A percentile compares a stretch with the other conserved stretches of the same genome.
Evolutionary conservation across 306 rosid species (phyloP).

Genomic region (Pyrus communis): DNA sequence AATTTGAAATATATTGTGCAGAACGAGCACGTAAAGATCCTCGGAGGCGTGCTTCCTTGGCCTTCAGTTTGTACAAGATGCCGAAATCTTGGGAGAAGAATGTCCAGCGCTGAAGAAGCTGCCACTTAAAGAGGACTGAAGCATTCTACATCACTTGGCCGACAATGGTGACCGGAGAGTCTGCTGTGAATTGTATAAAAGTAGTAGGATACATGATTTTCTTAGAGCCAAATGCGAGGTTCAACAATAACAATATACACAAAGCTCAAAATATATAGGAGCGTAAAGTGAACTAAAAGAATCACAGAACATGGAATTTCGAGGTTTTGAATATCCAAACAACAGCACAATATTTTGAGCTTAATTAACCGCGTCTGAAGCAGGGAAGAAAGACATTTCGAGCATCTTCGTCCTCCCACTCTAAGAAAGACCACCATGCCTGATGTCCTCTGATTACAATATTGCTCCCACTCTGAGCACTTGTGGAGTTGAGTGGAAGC

Average conservation of each 20-base stretch:
- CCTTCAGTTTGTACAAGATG: background rate
- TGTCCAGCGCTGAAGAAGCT: conserved; percentile 1
- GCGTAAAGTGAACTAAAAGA: too few species aligned
- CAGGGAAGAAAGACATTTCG: background rate
- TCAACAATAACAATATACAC: too few species aligned
- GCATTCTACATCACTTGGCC: too few species aligned
- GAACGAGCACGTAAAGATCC: background rate
- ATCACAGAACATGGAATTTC: too few species aligned
- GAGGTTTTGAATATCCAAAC: too few species aligned
- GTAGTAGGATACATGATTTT: too few species aligned
- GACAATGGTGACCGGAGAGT: too few species aligned
- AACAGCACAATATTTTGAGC: too few species aligned
- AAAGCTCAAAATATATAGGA: too few species aligned
- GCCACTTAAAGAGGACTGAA: background rate
- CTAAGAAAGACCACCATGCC: conserved; percentile 8
- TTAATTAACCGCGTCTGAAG: background rate
- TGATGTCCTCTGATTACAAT: background rate
- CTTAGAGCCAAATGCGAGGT: too few species aligned
- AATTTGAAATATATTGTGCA: background rate
- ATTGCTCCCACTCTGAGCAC: background rate
- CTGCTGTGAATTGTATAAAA: too few species aligned
- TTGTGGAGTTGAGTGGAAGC: conserved; percentile 5
- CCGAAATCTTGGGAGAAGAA: background rate
- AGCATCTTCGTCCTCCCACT: conserved; percentile 2
- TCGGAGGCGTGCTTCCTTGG: background rate